A percentile compares a stretch with the other conserved stretches of the same genome.
phyloP scores from a whole-genome alignment of 805 yeast genomes.

The Wickerhamiella cacticola region DNA sequence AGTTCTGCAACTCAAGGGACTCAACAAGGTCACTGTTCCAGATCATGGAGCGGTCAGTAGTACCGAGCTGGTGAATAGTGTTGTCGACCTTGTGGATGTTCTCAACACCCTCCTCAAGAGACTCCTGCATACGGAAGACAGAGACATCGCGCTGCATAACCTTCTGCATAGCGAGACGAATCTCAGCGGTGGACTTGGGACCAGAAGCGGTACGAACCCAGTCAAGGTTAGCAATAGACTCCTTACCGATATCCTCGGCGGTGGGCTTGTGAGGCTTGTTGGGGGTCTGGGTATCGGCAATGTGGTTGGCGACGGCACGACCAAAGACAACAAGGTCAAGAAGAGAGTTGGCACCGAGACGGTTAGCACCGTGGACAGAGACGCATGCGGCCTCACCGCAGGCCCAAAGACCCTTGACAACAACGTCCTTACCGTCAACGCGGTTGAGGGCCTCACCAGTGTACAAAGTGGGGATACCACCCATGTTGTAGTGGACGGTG shows the following conservation, averaged over 20 bases:
- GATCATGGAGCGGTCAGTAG: conserved; percentile 93
- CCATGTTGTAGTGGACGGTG: conserved; percentile 98
- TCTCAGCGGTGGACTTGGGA: conserved; percentile 67
- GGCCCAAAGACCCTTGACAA: conserved; percentile 87
- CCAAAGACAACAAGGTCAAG: conserved; percentile 96
- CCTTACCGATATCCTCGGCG: conserved; percentile 78
- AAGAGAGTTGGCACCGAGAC: conserved; percentile 96
- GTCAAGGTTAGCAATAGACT: conserved; percentile 84
- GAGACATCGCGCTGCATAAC: conserved; percentile 96
- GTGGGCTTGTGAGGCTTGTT: conserved; percentile 75
- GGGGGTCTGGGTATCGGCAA: conserved; percentile 74
- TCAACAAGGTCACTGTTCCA: conserved; percentile 98
- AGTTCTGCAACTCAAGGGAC: conserved; percentile 89
- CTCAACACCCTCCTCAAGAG: conserved; percentile 82
- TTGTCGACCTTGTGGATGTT: conserved; percentile 66
- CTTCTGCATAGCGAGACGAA: conserved; percentile 86
- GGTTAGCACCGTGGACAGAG: conserved; percentile 98
- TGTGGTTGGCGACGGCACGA: conserved; percentile 93
- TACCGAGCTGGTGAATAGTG: conserved; percentile 61
- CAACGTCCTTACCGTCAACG: conserved; percentile 76
- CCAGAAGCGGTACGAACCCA: conserved; percentile 77
- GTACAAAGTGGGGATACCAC: conserved; percentile 98
- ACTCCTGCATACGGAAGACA: conserved; percentile 87
- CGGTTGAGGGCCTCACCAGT: conserved; percentile 88
- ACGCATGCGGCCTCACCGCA: conserved; percentile 99